Conservation (phyloP, 2,329 filamentous ascomycete species). For the Penicillium sp. region DNA sequence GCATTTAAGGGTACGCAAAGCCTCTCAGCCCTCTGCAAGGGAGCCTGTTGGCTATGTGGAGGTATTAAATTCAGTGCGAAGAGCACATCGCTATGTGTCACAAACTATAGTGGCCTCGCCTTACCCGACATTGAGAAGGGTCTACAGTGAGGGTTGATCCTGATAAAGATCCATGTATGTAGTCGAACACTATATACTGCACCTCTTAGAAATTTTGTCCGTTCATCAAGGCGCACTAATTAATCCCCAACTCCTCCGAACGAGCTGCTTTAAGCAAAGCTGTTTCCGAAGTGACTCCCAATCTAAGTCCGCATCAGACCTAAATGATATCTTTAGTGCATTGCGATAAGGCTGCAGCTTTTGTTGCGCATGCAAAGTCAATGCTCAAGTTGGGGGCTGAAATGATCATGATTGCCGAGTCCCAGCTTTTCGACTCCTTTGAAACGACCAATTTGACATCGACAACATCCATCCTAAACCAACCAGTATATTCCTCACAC, state of each 20-base stretch:
- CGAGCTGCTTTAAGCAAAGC: neutral
- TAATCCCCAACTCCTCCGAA: neutral
- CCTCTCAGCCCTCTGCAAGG: neutral
- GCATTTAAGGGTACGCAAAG: neutral
- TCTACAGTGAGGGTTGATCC: neutral
- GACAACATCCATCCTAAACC: neutral
- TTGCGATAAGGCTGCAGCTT: neutral
- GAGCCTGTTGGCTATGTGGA: neutral
- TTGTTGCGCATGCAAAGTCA: neutral
- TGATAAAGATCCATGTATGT: neutral
- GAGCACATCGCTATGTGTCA: neutral
- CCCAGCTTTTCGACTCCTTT: neutral
- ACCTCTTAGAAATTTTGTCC: neutral
- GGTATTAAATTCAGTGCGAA: neutral
- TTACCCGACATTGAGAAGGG: neutral
- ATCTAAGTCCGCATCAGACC: neutral
- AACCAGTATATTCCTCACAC: conserved; percentile 58
- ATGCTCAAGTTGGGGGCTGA: neutral
- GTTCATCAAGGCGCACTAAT: neutral
- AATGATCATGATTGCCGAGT: neutral
- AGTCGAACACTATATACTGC: neutral
- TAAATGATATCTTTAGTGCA: neutral
- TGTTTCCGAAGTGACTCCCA: neutral
- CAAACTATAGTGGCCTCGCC: neutral
- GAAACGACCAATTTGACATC: neutral